Evolutionary conservation across 225 moss, liverwort and hornwort genomes (phyloP).

Genomic region (Sphagnum tenellum): DNA sequence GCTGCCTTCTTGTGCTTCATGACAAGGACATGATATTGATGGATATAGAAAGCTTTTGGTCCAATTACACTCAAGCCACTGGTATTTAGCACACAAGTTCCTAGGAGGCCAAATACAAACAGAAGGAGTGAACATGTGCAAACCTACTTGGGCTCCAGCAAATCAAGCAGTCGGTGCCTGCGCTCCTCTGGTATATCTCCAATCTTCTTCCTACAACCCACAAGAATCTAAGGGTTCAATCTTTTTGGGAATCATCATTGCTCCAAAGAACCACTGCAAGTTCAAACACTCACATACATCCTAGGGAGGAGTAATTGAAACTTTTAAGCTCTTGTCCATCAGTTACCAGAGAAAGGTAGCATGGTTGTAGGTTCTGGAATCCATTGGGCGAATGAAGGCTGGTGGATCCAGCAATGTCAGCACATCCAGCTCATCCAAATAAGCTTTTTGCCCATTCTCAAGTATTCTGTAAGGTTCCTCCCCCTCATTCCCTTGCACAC

Average conservation of each 20-base stretch:
- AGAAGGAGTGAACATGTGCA: too few relatives aligned
- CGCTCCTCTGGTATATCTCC: conserved; percentile 94
- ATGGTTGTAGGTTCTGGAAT: conserved; percentile 59
- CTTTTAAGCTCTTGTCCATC: background rate
- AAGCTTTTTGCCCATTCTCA: conserved; percentile 63
- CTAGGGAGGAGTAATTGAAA: background rate
- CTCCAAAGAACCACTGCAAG: background rate
- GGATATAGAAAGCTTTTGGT: too few relatives aligned
- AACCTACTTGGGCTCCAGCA: conserved; percentile 69
- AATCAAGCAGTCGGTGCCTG: conserved; percentile 72
- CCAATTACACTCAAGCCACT: too few relatives aligned
- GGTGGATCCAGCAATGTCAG: conserved; percentile 79
- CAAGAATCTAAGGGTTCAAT: background rate
- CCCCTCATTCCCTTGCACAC: conserved; percentile 42
- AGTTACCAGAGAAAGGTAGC: conserved; percentile 85
- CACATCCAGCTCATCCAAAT: conserved; percentile 84
- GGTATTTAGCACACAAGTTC: too few relatives aligned
- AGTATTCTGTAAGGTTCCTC: conserved; percentile 78
- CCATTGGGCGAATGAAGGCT: conserved; percentile 63
- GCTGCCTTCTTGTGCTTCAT: background rate
- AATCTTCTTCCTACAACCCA: conserved; percentile 80
- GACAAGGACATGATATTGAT: too few relatives aligned
- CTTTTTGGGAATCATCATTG: background rate
- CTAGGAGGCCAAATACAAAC: too few relatives aligned
- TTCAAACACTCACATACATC: background rate